Evolutionary conservation across 257 asterid genomes (phyloP), one percentile per base, ranked within the genome.

Genomic region (Ehretia macrophylla): DNA sequence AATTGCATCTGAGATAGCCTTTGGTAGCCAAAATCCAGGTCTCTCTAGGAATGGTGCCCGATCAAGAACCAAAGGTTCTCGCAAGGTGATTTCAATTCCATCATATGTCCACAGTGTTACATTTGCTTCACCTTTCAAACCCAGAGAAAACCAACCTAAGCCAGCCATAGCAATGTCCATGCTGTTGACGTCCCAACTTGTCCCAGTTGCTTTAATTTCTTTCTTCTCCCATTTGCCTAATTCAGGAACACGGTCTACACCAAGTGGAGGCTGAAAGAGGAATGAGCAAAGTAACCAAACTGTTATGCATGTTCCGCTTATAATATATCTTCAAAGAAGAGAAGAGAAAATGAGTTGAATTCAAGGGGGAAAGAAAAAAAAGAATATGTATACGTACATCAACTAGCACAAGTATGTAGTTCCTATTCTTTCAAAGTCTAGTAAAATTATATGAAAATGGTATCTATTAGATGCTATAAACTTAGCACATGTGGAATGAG

Each of bases 21-120:
- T 84, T 8, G 97, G 96, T 67, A 92, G 82, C 86, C 85, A 88
- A 72, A 92, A 92, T 51, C 99, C 97, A 6, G 97, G 95, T 68
- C 95, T 81, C 73, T 88, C 95, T 5, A 92, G 86, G 63, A 66
- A 70, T 18, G 83, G 21, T 16, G 97, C 90, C 35, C 96, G 81
- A 72, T 92, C 99, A 51, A 92, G 95, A 32, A 92, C 89, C 79
- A 92, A 59, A 62, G 97, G 96, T 13, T 92, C 99, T 21, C 96
- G 81, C 32, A 75, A 22, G 42, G 82, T 78, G 68, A 83, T 68
- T 40, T 76, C 79, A 47, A 86, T 58, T 37, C 91, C 96, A 48
- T 83, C 95, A 12, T 77, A 84, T 3, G 91, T 84, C 97, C 95
- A 88, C 17, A 92, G 62, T 8, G 61, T 73, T 68, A 88, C 62